A percentile compares a stretch with the other conserved stretches of the same genome.
phyloP scores from a whole-genome alignment of 257 asterid genomes.

The Solanum paucissectum region DNA sequence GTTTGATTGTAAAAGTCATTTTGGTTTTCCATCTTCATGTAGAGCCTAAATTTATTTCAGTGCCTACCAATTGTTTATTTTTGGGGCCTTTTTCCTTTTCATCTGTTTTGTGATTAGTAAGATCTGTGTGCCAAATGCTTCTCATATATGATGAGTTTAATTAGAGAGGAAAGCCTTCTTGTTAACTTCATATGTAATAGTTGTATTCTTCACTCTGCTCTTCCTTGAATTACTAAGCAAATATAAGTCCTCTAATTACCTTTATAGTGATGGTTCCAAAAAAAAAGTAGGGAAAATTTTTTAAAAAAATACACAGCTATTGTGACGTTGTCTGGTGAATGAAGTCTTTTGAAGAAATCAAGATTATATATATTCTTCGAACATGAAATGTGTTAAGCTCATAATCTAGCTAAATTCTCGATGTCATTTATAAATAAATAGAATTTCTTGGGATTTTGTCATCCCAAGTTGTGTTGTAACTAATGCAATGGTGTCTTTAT shows the following conservation, averaged over 20 bases:
- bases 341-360: background rate
- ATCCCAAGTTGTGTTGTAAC: background rate
- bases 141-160: background rate
- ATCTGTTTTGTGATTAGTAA: background rate
- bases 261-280: background rate
- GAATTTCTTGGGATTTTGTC: background rate
- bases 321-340: background rate
- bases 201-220: background rate
- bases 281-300: no score
- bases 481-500: background rate
- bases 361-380: no score
- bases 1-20: background rate
- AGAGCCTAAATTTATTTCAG: background rate
- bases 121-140: background rate
- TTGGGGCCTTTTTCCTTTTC: background rate
- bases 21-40: background rate
- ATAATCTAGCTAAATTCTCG: background rate
- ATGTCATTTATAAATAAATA: no score
- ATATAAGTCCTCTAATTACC: background rate
- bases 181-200: background rate
- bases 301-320: background rate
- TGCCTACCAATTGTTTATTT: no score
- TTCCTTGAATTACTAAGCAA: background rate
- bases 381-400: no score
- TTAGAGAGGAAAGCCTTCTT: background rate